Percentiles rank a stretch among this genome's conserved stretches.
Conservation (phyloP, 2,329 filamentous ascomycete genomes). For the Podosphaera fusca region DNA sequence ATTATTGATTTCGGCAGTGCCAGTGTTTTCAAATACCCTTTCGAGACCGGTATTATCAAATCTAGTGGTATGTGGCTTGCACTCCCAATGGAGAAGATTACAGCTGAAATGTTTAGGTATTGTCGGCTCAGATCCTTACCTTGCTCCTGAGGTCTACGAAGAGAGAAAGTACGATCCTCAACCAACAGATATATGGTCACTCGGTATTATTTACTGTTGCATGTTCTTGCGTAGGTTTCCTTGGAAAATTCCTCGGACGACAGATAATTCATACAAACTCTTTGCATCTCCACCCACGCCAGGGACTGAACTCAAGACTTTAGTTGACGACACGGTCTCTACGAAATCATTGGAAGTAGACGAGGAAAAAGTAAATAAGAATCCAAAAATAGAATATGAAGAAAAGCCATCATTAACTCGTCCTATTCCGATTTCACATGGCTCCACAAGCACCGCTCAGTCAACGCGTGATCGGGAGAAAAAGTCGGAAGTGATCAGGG, state of each 20-base stretch:
- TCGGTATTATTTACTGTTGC: conserved; percentile 97
- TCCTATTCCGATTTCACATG: neutral
- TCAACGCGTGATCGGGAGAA: conserved; percentile 21
- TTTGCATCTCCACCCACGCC: conserved; percentile 73
- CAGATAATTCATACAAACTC: conserved; percentile 85
- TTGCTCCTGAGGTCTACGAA: conserved; percentile 92
- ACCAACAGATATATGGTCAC: conserved; percentile 88
- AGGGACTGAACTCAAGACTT: conserved; percentile 21
- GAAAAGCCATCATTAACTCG: neutral
- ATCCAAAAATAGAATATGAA: conserved; percentile 3
- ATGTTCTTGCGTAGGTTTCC: conserved; percentile 91
- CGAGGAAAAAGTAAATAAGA: conserved; percentile 5
- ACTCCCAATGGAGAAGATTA: neutral
- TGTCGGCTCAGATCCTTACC: conserved; percentile 75
- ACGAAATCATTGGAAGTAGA: conserved; percentile 7
- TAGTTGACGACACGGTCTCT: conserved; percentile 8
- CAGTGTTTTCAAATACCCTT: conserved; percentile 90
- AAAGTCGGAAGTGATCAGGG: conserved; percentile 54
- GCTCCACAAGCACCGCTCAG: neutral
- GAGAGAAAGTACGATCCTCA: conserved; percentile 82
- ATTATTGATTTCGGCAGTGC: conserved; percentile 97
- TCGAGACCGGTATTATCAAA: conserved; percentile 67
- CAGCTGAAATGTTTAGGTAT: conserved; percentile 28
- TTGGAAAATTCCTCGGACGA: conserved; percentile 82
- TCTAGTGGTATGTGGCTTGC: conserved; percentile 42